Percentiles rank a stretch among this genome's conserved stretches.
Evolutionary conservation across 345 rosid genomes (phyloP).

Genomic region (Carallia pectinifolia): DNA sequence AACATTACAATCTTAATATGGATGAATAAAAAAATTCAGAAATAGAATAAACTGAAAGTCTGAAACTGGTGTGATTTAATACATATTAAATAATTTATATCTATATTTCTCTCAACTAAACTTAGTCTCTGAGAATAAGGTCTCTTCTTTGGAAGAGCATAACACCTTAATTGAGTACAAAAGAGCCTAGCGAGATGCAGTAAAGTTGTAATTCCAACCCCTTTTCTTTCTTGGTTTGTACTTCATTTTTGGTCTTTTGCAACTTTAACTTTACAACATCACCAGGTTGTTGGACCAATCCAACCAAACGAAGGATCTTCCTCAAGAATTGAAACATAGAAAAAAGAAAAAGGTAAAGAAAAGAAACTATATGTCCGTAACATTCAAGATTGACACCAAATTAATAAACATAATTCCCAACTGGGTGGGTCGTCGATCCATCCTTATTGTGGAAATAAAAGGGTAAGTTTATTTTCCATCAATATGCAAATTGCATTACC

Average conservation of each 20-base stretch:
- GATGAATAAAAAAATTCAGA: too few relatives aligned
- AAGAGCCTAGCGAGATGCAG: slow-evolving; percentile 17
- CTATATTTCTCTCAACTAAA: too few relatives aligned
- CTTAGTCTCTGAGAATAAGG: slow-evolving; percentile 8
- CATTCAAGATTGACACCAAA: neutral
- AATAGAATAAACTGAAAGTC: too few relatives aligned
- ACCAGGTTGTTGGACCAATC: slow-evolving; percentile 10
- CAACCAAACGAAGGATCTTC: neutral
- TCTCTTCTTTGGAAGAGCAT: slow-evolving; percentile 22
- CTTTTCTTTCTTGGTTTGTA: slow-evolving; percentile 14
- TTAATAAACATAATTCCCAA: neutral
- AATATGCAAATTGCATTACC: neutral
- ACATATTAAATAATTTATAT: too few relatives aligned
- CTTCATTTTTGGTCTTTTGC: slow-evolving; percentile 12
- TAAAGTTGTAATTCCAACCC: slow-evolving; percentile 13
- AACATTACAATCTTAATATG: too few relatives aligned
- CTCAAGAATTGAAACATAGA: neutral
- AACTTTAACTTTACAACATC: slow-evolving; percentile 29
- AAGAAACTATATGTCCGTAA: too few relatives aligned
- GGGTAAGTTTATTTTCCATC: too few relatives aligned
- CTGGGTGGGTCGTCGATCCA: neutral
- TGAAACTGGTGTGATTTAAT: too few relatives aligned
- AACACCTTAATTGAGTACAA: slow-evolving; percentile 37
- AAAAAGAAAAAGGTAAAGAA: neutral
- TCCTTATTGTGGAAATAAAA: too few relatives aligned